These are phyloP conservation scores for Solanum chacoense DNA, from an alignment of 305 asterid species.

Conservation along the genomic window DNA sequence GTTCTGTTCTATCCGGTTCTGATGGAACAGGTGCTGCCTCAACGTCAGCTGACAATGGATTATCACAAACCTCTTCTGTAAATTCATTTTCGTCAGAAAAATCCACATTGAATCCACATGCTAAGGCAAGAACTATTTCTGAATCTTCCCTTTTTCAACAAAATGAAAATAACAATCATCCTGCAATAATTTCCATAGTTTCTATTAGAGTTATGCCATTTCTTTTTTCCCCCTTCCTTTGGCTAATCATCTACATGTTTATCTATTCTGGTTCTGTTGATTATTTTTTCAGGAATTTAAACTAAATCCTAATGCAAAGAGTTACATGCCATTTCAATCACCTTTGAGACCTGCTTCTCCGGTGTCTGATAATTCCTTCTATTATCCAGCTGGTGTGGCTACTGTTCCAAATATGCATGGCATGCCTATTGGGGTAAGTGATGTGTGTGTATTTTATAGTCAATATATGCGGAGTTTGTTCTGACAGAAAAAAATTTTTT, in stretches of 20 bases:
- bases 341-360: conserved; percentile 75
- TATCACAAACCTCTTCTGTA: conserved; percentile 74
- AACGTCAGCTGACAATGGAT: conserved; percentile 41
- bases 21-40: conserved; percentile 54
- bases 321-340: conserved; percentile 60
- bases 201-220: background rate
- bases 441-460: background rate
- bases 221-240: background rate
- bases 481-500: background rate
- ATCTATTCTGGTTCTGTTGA: conserved; percentile 6
- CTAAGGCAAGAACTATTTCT: conserved; percentile 45
- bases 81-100: conserved; percentile 80
- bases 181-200: background rate
- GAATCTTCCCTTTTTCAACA: background rate
- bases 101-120: conserved; percentile 76
- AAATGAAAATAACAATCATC: background rate
- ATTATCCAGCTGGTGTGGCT: conserved; percentile 63
- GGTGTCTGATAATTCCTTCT: conserved; percentile 59
- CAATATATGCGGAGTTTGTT: background rate
- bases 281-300: conserved; percentile 63
- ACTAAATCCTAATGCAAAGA: conserved; percentile 82
- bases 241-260: background rate
- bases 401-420: conserved; percentile 67
- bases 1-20: conserved; percentile 61
- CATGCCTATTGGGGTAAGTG: conserved; percentile 82